Conservation (phyloP, 176 grass and related monocot species). For the Phyllostachys edulis region DNA sequence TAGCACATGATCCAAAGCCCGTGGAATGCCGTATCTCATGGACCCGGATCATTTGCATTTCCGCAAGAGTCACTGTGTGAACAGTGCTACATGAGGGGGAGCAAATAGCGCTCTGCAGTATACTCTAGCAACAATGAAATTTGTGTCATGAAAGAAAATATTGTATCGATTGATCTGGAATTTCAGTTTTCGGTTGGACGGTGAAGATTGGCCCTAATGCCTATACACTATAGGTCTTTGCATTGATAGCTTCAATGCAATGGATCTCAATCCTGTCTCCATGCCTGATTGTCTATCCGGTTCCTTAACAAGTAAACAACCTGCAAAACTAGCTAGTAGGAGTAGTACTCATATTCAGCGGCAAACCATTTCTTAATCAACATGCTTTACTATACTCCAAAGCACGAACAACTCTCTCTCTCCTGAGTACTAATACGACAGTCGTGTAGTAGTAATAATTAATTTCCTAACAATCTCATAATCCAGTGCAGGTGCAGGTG, state of each 20-base stretch:
- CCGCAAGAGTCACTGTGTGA: no score
- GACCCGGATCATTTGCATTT: not conserved
- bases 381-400: not conserved
- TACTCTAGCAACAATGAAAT: no score
- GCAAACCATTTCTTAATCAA: not conserved
- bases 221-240: no score
- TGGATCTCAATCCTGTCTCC: no score
- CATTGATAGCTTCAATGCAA: no score
- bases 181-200: no score
- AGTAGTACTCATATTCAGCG: not conserved
- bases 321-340: not conserved
- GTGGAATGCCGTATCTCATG: not conserved
- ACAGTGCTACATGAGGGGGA: no score
- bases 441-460: not conserved
- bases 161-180: no score
- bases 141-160: no score
- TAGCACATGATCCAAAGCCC: slow-evolving; percentile 29
- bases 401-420: not conserved
- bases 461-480: not conserved
- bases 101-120: no score
- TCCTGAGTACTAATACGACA: no score
- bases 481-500: not conserved
- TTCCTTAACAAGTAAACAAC: not conserved
- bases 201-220: no score
- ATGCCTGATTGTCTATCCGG: not conserved